Conservation (phyloP, 768 basidiomycete species). For the Agaricus blazei region DNA sequence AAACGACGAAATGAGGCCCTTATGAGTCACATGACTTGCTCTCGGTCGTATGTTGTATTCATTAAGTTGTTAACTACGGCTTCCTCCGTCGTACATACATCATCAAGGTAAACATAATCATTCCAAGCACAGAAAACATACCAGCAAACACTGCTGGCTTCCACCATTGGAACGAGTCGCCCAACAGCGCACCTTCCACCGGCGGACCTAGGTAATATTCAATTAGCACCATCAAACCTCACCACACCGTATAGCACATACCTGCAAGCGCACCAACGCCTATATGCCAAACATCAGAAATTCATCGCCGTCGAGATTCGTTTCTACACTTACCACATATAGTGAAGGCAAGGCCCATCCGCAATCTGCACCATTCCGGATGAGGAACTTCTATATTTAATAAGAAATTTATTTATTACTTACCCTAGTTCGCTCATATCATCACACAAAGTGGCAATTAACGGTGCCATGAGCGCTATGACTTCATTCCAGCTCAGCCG, state of each 20-base stretch:
- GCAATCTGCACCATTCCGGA: neutral
- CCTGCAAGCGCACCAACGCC: conserved; percentile 13
- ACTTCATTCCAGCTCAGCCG: conserved; percentile 1
- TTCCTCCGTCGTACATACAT: neutral
- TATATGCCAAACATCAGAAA: neutral
- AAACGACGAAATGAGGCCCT: neutral
- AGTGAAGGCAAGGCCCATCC: conserved; percentile 15
- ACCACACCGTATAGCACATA: neutral
- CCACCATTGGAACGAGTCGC: conserved; percentile 13
- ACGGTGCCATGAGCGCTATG: conserved; percentile 11
- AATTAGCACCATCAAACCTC: neutral
- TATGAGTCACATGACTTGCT: conserved; percentile 1
- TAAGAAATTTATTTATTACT: neutral
- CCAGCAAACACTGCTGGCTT: conserved; percentile 14
- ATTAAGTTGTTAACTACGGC: neutral
- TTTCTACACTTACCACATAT: conserved; percentile 9
- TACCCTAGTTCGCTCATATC: conserved; percentile 11
- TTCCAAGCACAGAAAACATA: neutral
- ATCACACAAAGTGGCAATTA: conserved; percentile 6
- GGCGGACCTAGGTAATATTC: conserved; percentile 11
- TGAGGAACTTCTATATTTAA: neutral
- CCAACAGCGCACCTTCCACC: conserved; percentile 12
- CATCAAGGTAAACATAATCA: neutral
- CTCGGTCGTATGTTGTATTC: neutral
- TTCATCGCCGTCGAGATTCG: neutral